Conservation (phyloP, 371 early-diverging fungal genomes). For the Mortierella sp. region DNA sequence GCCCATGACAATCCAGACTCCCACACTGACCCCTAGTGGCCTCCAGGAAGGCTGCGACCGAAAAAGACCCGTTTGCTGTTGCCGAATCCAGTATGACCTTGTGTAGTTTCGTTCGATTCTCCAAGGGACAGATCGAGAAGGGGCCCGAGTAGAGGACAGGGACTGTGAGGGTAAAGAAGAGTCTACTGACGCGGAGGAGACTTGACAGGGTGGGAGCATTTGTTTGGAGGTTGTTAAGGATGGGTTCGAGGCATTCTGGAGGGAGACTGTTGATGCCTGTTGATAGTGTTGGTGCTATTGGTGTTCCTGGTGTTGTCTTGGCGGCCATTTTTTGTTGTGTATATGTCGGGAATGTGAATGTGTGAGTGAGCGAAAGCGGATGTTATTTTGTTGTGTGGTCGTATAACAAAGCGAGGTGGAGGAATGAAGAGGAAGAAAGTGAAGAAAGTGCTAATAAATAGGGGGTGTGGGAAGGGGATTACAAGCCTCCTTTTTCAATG, state of each 20-base stretch:
- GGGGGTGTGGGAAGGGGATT: too few species aligned
- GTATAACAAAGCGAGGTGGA: too few species aligned
- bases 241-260: conserved; percentile 22
- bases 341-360: neutral
- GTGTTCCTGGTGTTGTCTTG: neutral
- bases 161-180: conserved; percentile 17
- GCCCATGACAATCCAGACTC: neutral
- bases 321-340: neutral
- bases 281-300: neutral
- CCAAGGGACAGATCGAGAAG: neutral
- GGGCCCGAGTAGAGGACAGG: conserved; percentile 28
- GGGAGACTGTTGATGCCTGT: conserved; percentile 15
- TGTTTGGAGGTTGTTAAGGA: conserved; percentile 10
- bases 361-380: neutral
- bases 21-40: neutral
- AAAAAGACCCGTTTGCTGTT: neutral
- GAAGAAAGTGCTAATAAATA: too few species aligned
- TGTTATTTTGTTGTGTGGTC: too few species aligned
- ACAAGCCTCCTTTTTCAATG: too few species aligned
- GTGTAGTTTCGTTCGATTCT: neutral
- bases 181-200: conserved; percentile 3
- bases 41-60: conserved; percentile 4
- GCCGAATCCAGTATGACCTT: conserved; percentile 22
- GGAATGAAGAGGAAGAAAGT: too few species aligned
- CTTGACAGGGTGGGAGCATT: neutral